Evolutionary conservation across 805 yeast genomes (phyloP).

Genomic region (Monosporozyma solicola): DNA sequence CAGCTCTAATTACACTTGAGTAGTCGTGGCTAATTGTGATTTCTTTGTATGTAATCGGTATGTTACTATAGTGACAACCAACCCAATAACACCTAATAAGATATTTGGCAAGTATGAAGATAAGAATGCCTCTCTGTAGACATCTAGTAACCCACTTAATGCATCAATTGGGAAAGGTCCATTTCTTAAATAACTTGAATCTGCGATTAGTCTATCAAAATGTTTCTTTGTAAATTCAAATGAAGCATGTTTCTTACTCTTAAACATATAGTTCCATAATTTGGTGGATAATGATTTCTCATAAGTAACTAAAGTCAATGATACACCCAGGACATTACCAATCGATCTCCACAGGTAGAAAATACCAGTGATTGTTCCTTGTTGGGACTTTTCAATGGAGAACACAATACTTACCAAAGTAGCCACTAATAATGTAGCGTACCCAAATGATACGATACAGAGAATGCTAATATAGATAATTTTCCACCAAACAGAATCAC

Average conservation of each 20-base stretch:
- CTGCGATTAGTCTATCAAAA: constrained; percentile 18
- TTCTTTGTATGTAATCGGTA: constrained; percentile 7
- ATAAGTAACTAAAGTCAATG: constrained; percentile 33
- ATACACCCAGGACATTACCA: constrained; percentile 41
- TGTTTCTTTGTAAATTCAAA: constrained; percentile 16
- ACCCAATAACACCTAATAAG: constrained; percentile 13
- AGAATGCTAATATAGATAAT: constrained; percentile 23
- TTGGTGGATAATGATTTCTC: constrained; percentile 27
- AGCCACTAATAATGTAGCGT: constrained; percentile 46
- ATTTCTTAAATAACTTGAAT: constrained; percentile 24
- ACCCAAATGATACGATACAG: constrained; percentile 38
- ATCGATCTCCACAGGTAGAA: constrained; percentile 42
- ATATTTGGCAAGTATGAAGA: constrained; percentile 25
- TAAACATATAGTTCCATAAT: constrained; percentile 28
- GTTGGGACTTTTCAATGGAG: constrained; percentile 36
- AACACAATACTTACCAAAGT: constrained; percentile 49
- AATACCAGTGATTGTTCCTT: constrained; percentile 42
- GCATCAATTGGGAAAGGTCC: constrained; percentile 14
- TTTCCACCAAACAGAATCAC: constrained; percentile 23
- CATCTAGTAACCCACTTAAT: constrained; percentile 11
- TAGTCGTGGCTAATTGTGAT: neutral
- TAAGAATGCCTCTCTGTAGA: constrained; percentile 23
- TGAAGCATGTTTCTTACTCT: constrained; percentile 1
- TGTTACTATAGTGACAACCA: constrained; percentile 11
- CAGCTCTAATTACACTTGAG: neutral